phyloP scores from a whole-genome alignment of 148 eudicot species.

The Vaccinium macrocarpon region DNA sequence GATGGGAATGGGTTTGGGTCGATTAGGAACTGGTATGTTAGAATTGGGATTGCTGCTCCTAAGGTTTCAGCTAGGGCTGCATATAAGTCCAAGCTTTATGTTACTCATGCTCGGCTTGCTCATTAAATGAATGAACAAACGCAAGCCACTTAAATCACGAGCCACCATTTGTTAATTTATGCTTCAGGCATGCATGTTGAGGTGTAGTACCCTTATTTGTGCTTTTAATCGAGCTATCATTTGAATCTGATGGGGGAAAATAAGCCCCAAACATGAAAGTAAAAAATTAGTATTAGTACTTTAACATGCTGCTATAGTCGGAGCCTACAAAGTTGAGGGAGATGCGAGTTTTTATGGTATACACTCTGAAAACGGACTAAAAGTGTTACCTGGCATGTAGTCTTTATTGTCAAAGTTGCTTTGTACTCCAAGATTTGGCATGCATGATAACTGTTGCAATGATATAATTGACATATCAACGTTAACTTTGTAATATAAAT shows the following conservation, averaged over 20 bases:
- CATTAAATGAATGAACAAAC: not conserved
- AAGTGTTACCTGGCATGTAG: not conserved
- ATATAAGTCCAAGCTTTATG: not conserved
- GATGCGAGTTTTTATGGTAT: not conserved
- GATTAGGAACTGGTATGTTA: not conserved
- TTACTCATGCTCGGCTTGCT: not conserved
- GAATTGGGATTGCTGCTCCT: not conserved
- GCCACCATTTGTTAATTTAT: not conserved
- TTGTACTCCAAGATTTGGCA: conserved; percentile 1
- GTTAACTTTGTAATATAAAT: not conserved
- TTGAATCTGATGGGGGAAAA: not conserved
- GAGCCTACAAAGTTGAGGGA: not conserved
- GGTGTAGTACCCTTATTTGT: not conserved
- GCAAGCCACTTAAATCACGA: not conserved
- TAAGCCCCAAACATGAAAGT: not conserved
- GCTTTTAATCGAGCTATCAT: not conserved
- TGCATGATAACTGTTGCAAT: not conserved
- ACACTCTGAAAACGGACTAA: not conserved
- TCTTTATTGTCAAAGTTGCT: not conserved
- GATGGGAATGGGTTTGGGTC: not conserved
- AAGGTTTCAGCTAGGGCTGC: not conserved
- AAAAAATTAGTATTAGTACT: not conserved
- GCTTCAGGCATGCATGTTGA: not conserved
- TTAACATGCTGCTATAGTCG: not conserved
- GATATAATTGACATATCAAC: not conserved